Base-by-base conservation (phyloP, 1,139 yeast genomes). In the Suhomyces taliae region DNA sequence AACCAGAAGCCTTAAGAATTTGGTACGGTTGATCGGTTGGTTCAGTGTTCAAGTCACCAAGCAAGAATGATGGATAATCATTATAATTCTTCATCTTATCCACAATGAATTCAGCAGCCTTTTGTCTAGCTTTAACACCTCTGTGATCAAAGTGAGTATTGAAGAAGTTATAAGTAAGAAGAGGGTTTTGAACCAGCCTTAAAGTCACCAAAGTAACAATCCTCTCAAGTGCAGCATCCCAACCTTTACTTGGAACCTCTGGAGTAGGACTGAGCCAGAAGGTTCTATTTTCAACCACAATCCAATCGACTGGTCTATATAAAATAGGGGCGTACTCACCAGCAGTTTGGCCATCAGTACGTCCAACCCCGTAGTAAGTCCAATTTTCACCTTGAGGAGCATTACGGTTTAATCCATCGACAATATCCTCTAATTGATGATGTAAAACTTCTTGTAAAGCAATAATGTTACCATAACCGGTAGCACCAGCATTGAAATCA, bases 111-210 rank as follows among this genome's bases (percentile, higher is more conserved):
- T 70, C 62, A 15, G 82, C 78, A 37, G 81, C 72, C 52, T 77
- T 69, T 36, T 66, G 59, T 38, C 85, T 61, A 1, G 86, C 83
- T 6, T 51, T 53, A 2, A 54, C 65, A 1, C 87, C 87, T 38
- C 65, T 60, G 52, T 81, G 84, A 56, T 82, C 87, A 57, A 80
- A 72, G 60, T 82, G 87, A 9, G 87, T 82, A 58, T 79, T 79
- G 62, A 77, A 78, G 26, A 79, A 71, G 50, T 79, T 79, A 46
- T 69, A 47, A 10, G 46, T 46, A 26, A 55, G 31, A 37, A 51
- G 40, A 1, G 59, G 58, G 15, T 53, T 52, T 24, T 32, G 37
- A 35, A 39, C 51, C 48, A 49, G 51, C 34, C 51, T 53, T 15
- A 55, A 45, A 2, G 55, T 48, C 32, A 60, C 63, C 53, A 53